phyloP scores from a whole-genome alignment of 176 grass and related monocot species.

The Sorghum bicolor region Sorghum_bicolor_NCBIv3 NC_012877.2:4087501-4088000 shows the following conservation, averaged over 20 bases:
- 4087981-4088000: slow-evolving; percentile 4
- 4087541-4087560: slow-evolving; percentile 39
- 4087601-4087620: too few relatives aligned
- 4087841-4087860: slow-evolving; percentile 37
- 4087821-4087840: too few relatives aligned
- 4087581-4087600: slow-evolving; percentile 40
- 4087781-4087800: too few relatives aligned
- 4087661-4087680: too few relatives aligned
- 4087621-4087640: too few relatives aligned
- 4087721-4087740: too few relatives aligned
- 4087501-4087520: slow-evolving; percentile 23
- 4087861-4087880: slow-evolving; percentile 42
- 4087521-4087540: slow-evolving; percentile 39
- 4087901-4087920: neutral
- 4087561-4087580: slow-evolving; percentile 36
- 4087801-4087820: too few relatives aligned
- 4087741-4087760: too few relatives aligned
- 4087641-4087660: too few relatives aligned
- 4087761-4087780: too few relatives aligned
- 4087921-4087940: slow-evolving; percentile 2
- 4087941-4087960: slow-evolving; percentile 27
- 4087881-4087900: slow-evolving; percentile 17
- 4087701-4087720: too few relatives aligned
- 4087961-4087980: slow-evolving; percentile 13
- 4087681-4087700: too few relatives aligned